Evolutionary conservation across 2,329 filamentous ascomycete genomes (phyloP).

Genomic region (Cladosporium sp.): DNA sequence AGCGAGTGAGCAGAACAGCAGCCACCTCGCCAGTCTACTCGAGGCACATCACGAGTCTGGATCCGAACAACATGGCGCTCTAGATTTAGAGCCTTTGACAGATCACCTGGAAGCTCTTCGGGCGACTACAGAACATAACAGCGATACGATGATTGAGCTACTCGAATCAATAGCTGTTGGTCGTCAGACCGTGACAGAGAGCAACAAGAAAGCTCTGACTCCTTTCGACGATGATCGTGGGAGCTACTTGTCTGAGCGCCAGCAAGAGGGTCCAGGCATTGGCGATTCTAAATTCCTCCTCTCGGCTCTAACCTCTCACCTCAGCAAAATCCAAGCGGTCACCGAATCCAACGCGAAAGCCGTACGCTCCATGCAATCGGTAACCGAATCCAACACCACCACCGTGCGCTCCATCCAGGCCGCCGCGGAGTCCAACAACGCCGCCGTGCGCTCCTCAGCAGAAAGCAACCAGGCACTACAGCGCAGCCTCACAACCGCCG

Average conservation of each 20-base stretch:
- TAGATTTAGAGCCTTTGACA: background rate
- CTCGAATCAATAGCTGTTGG: conserved; percentile 21
- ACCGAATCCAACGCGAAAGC: conserved; percentile 24
- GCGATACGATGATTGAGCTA: conserved; percentile 22
- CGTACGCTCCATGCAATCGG: background rate
- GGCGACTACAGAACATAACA: conserved; percentile 4
- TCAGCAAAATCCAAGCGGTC: conserved; percentile 33
- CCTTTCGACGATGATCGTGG: conserved; percentile 10
- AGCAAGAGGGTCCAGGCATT: conserved; percentile 19
- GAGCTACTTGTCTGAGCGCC: background rate
- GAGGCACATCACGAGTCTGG: conserved; percentile 21
- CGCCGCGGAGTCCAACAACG: conserved; percentile 24
- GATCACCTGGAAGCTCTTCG: conserved; percentile 25
- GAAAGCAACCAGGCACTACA: conserved; percentile 21
- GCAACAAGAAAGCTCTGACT: background rate
- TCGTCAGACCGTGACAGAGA: background rate
- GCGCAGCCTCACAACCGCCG: conserved; percentile 13
- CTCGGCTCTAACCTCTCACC: conserved; percentile 30
- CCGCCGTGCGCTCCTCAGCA: conserved; percentile 25
- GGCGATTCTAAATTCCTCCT: conserved; percentile 32
- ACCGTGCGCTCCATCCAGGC: conserved; percentile 23
- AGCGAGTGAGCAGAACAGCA: conserved; percentile 24
- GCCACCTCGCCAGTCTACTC: conserved; percentile 24
- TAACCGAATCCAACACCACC: conserved; percentile 2
- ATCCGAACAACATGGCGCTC: background rate